Evolutionary conservation across 805 yeast species (phyloP).

Genomic region (Lachancea kluyveri): DNA sequence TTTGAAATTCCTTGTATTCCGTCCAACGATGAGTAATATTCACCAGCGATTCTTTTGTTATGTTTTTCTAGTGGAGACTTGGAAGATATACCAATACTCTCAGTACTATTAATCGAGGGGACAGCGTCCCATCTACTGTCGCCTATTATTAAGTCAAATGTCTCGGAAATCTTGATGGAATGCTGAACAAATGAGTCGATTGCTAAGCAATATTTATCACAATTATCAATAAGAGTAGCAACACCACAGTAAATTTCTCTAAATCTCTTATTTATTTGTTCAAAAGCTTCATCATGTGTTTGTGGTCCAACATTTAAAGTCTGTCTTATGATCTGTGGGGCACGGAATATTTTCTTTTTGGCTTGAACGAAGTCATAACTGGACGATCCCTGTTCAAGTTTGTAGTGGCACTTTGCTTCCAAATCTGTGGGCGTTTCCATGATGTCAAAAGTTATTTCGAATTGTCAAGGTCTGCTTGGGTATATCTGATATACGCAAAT

Average conservation of each 20-base stretch:
- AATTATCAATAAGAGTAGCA: neutral
- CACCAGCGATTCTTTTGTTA: no score
- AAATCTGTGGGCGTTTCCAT: no score
- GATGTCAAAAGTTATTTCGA: no score
- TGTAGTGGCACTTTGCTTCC: no score
- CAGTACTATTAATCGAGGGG: no score
- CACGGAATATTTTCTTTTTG: conserved; percentile 4
- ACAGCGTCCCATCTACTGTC: neutral
- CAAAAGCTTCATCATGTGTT: conserved; percentile 2
- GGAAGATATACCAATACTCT: no score
- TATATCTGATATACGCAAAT: no score
- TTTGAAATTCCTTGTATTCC: no score
- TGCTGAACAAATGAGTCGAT: conserved; percentile 1
- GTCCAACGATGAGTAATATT: no score
- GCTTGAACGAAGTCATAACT: conserved; percentile 2
- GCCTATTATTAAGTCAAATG: neutral
- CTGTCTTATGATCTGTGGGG: conserved; percentile 4
- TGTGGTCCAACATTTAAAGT: conserved; percentile 3
- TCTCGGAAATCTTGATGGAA: neutral
- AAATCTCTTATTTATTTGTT: conserved; percentile 1
- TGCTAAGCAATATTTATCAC: neutral
- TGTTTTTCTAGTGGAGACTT: no score
- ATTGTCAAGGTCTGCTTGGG: no score
- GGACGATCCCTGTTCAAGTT: no score
- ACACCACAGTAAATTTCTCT: neutral